Base-by-base conservation (phyloP, 805 yeast species). In the Monosporozyma aquatica region DNA sequence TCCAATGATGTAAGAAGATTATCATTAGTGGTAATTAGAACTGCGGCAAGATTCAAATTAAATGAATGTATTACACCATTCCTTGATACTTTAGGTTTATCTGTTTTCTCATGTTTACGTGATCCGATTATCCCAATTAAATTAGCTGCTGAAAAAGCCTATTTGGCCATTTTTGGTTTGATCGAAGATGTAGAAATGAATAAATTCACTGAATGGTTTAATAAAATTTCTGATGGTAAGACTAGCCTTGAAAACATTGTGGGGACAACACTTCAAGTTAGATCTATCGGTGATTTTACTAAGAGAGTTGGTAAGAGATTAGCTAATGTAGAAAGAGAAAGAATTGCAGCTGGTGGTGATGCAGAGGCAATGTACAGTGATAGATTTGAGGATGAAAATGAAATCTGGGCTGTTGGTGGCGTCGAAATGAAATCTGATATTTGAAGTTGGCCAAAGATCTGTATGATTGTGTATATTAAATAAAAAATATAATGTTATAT, bases 111-210 rank as follows among this genome's bases (percentile, higher is more conserved):
- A 0, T 80, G 92, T 59, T 81, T 90, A 32, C 72, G 98, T 50
- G 96, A 89, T 55, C 72, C 80, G n/a, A 70, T 85, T 38, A 86
- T 90, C 55, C 97, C 98, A 4, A 80, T 90, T 51, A 89, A 87
- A 55, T 70, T 90, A 47, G 96, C 97, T 1, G 95, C 95, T 6
- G 98, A 90, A 61, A 86, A 86, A 66, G 87, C 94, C 1, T 87
- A 74, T 60, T 59, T 89, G 50, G 76, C 85, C 2, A 58, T 87
- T 14, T 82, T 87, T 63, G 69, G 74, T 38, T 67, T 90, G 52
- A 80, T 84, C 25, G 85, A 81, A 22, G 95, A 83, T 48, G 74
- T 66, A 8, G 66, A 69, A 17, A 58, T 73, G 65, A 61, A 47
- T 1, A 58, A 63, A 21, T 87, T 85, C 66, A 73, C 72, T 42